Conservation (phyloP, 208 protist genomes). For the Trypanosoma platydactyli region DNA sequence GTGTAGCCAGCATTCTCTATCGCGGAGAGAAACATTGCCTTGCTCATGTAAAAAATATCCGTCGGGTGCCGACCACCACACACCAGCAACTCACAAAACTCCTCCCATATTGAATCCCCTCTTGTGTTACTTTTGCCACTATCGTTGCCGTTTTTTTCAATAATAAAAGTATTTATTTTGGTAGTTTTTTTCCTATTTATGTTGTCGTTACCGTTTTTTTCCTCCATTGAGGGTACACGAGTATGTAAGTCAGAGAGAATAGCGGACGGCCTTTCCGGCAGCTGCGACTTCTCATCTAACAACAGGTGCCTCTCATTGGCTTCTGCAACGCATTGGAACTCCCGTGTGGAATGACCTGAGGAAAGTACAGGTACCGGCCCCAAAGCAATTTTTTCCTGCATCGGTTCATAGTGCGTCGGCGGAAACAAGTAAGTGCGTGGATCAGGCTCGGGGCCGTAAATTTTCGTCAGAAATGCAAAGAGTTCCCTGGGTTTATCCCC, state of each 20-base stretch:
- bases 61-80: conserved; percentile 28
- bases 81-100: conserved; percentile 16
- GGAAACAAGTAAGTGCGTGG: conserved; percentile 69
- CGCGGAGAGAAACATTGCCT: conserved; percentile 32
- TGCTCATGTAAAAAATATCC: conserved; percentile 54
- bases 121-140: not conserved
- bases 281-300: not conserved
- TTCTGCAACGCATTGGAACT: not conserved
- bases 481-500: conserved; percentile 19
- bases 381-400: not conserved
- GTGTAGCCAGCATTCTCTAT: conserved; percentile 33
- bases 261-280: not conserved
- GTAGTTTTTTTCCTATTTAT: not conserved
- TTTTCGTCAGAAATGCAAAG: conserved; percentile 40
- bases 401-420: conserved; percentile 41
- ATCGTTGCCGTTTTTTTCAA: not conserved
- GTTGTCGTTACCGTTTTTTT: not conserved
- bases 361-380: not conserved
- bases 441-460: conserved; percentile 71
- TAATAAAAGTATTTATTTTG: not conserved
- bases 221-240: not conserved
- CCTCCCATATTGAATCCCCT: conserved; percentile 7
- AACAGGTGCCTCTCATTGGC: not conserved
- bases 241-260: not conserved
- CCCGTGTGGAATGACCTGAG: not conserved